Evolutionary conservation across 495 filamentous ascomycete genomes (phyloP).

Genomic region (Viridothelium virens): DNA sequence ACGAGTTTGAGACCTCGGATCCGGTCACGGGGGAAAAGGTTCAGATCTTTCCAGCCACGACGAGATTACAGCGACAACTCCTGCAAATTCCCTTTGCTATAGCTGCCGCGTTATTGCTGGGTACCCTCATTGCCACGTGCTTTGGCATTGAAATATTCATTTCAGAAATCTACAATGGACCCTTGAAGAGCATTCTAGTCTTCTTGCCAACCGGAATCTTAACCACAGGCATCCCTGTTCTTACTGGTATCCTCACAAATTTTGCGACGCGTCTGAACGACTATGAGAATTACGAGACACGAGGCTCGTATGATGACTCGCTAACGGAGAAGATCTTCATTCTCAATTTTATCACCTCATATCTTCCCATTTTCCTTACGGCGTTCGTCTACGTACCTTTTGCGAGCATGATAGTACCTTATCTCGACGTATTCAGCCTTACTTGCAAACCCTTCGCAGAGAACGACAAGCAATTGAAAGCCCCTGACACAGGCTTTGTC

Average conservation of each 20-base stretch:
- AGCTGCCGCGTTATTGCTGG: conserved; percentile 58
- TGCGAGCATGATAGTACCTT: conserved; percentile 75
- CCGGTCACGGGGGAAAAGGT: conserved; percentile 77
- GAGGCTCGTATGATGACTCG: conserved; percentile 66
- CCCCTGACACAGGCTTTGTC: conserved; percentile 54
- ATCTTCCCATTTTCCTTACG: conserved; percentile 83
- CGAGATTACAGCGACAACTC: conserved; percentile 69
- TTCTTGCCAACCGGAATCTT: conserved; percentile 85
- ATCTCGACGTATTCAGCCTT: conserved; percentile 77
- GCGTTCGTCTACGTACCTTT: conserved; percentile 97
- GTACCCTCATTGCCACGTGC: conserved; percentile 73
- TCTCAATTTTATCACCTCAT: conserved; percentile 95
- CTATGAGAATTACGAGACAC: conserved; percentile 87
- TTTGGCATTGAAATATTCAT: conserved; percentile 97
- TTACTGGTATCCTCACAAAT: conserved; percentile 65
- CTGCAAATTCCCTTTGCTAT: conserved; percentile 86
- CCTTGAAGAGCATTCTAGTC: conserved; percentile 72
- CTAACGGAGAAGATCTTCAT: conserved; percentile 88
- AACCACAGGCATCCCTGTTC: conserved; percentile 69
- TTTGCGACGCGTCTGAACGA: conserved; percentile 75
- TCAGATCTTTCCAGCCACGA: conserved; percentile 68
- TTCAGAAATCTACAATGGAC: conserved; percentile 85
- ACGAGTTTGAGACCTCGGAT: conserved; percentile 67
- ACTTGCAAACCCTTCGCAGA: conserved; percentile 68
- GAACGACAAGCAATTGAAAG: conserved; percentile 56